Percentiles rank a stretch among this genome's conserved stretches.
Evolutionary conservation across 306 rosid genomes (phyloP).

Genomic region (Delonix regia): DNA sequence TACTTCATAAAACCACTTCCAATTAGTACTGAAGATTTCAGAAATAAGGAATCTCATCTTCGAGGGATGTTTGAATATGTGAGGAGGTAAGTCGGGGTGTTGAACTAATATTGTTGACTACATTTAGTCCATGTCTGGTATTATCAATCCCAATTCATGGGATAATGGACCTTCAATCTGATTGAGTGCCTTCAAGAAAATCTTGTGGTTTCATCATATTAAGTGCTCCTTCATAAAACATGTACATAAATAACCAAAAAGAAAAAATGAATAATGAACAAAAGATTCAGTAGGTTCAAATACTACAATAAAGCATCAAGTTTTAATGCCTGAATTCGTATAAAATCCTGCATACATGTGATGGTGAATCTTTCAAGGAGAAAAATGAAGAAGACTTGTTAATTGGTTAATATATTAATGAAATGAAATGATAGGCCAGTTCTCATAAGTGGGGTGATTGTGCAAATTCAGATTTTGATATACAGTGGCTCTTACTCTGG

Average conservation of each 20-base stretch:
- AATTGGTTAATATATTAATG: not conserved
- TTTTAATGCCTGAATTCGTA: not conserved
- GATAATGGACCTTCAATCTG: conserved; percentile 4
- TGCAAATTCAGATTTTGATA: not conserved
- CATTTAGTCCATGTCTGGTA: not conserved
- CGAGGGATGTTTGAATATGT: conserved; percentile 93
- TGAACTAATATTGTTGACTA: conserved; percentile 15
- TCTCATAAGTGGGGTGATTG: not conserved
- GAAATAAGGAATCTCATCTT: conserved; percentile 71
- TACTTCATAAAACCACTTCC: conserved; percentile 80
- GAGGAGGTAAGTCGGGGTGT: conserved; percentile 66
- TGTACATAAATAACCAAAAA: not conserved
- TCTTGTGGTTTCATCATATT: not conserved
- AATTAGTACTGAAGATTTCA: conserved; percentile 64
- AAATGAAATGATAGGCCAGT: not conserved
- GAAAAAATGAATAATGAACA: not conserved
- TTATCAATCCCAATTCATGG: not conserved
- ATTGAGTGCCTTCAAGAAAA: conserved; percentile 13
- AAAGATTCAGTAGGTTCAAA: conserved; percentile 18
- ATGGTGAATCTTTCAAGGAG: conserved; percentile 6
- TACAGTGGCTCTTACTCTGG: not conserved
- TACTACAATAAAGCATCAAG: not conserved
- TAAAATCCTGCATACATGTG: conserved; percentile 12
- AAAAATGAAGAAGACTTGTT: conserved; percentile 7
- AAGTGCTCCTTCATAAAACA: not conserved